Conservation (phyloP, 148 eudicot species). For the Mesembryanthemum crystallinum region DNA sequence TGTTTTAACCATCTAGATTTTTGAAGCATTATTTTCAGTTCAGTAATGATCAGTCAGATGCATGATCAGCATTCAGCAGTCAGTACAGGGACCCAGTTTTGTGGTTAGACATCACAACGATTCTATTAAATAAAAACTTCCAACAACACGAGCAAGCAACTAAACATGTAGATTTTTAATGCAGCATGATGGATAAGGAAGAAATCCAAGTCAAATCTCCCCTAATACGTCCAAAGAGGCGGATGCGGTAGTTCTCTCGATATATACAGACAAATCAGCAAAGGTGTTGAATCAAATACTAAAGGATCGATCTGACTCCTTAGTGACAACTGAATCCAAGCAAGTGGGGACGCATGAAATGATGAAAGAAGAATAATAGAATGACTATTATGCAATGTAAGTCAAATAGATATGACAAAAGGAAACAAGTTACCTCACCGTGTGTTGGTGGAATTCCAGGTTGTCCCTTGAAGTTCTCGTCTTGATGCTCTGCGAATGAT, state of each 20-base stretch:
- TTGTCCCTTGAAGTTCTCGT: constrained; percentile 20
- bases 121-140: background rate
- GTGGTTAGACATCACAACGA: no score
- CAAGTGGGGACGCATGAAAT: constrained; percentile 19
- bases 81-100: no score
- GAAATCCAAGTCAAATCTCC: constrained; percentile 2
- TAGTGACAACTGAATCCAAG: constrained; percentile 3
- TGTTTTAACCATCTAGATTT: background rate
- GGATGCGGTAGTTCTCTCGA: constrained; percentile 4
- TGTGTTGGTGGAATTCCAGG: constrained; percentile 13
- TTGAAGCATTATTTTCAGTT: background rate
- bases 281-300: constrained; percentile 11
- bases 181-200: background rate
- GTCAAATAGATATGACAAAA: constrained; percentile 23
- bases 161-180: background rate
- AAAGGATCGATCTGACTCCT: background rate
- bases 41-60: background rate
- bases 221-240: constrained; percentile 9
- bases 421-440: background rate
- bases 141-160: background rate
- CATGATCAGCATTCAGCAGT: background rate
- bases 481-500: constrained; percentile 11
- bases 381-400: constrained; percentile 12
- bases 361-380: constrained; percentile 18
- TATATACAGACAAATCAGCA: constrained; percentile 12